phyloP scores from a whole-genome alignment of 2,329 filamentous ascomycete genomes.

The Penicillium sp. region DNA sequence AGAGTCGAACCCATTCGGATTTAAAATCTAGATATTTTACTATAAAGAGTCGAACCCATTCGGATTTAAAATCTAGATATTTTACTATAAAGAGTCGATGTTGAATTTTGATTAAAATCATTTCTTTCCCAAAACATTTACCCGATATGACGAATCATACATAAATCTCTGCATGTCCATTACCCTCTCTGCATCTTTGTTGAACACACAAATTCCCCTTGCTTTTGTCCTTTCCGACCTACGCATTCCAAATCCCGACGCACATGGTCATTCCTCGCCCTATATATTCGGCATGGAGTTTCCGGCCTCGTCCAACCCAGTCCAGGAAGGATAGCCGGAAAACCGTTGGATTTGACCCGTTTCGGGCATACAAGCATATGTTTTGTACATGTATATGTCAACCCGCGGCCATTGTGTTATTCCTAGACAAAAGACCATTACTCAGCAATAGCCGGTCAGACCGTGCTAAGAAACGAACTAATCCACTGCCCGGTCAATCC shows the following conservation, averaged over 20 bases:
- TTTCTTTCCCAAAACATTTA: neutral
- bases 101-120: neutral
- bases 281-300: neutral
- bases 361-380: neutral
- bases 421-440: neutral
- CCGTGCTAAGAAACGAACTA: neutral
- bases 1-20: neutral
- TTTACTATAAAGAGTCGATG: neutral
- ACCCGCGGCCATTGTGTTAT: neutral
- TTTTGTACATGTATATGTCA: neutral
- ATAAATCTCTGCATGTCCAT: neutral
- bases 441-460: neutral
- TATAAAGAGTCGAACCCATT: neutral
- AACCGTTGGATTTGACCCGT: neutral
- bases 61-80: neutral
- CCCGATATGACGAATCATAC: neutral
- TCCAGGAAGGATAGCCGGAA: neutral
- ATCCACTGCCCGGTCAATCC: neutral
- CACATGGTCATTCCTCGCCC: neutral
- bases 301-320: neutral
- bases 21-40: neutral
- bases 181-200: neutral
- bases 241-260: neutral
- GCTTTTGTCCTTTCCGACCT: neutral
- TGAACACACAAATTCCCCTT: neutral